Base-by-base conservation (phyloP, 495 filamentous ascomycete species). In the Hypomontagnella monticulosa region DNA sequence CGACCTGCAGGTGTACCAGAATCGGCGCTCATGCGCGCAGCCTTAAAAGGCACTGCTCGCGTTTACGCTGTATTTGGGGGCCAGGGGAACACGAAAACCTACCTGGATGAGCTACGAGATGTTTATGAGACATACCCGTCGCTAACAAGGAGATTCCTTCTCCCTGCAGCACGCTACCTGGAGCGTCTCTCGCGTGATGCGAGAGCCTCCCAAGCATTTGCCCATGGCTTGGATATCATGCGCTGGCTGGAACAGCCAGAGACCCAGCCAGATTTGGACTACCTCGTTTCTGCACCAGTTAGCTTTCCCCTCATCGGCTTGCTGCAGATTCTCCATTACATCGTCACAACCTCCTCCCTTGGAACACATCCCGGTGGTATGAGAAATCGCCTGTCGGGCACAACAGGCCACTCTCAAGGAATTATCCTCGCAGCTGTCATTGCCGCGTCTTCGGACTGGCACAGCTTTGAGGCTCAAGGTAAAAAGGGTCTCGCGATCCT, bases 251-350 rank as follows among this genome's bases (percentile, higher is more conserved):
- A 89, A 67, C 85, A 92, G 70, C 84, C 80, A 46, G 91, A 94
- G 55, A 80, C 88, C 1, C 91, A 93, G 58, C 92, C 92, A 4
- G 92, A 96, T 76, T 87, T 86, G 57, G 93, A 97, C 81, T 98
- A 98, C 79, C 97, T 95, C 74, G 95, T 95, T 23, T 97, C 89
- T 0, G 94, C 97, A 80, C 97, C 92, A 7, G 91, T 96, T 67
- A 94, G 91, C 78, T 83, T 96, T 58, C 92, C 92, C 30, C 81
- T 96, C 72, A 96, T 96, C 69, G 92, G 92, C 11, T 79, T 96
- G 61, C 89, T 93, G 12, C 92, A 94, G 71, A 79, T 96, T 27
- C 86, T 91, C 2, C 92, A 96, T 75, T 96, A 92, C 69, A 86
- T 83, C 16, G 91, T 96, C 27, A 91, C 89, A 42, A 93, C 92